Percentiles rank a stretch among this genome's conserved stretches.
phyloP scores from a whole-genome alignment of 1,139 yeast genomes.

The Taphrina confusa region DNA sequence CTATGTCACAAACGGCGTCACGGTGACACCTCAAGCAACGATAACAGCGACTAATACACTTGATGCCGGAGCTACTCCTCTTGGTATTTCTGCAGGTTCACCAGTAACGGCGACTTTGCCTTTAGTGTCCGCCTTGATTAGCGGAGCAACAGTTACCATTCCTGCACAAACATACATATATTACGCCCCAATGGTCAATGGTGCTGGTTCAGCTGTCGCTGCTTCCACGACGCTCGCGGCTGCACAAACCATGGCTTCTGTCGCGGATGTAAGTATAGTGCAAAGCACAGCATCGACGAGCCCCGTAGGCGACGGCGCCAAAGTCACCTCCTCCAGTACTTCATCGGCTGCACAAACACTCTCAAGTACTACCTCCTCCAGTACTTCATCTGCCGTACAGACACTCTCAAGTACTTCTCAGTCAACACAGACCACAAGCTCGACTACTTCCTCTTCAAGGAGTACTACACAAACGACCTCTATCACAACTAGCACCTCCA shows the following conservation, averaged over 20 bases:
- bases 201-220: not conserved
- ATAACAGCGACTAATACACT: slow-evolving; percentile 22
- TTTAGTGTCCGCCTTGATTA: slow-evolving; percentile 10
- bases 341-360: not conserved
- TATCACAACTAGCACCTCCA: not conserved
- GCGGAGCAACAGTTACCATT: slow-evolving; percentile 21
- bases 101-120: slow-evolving; percentile 29
- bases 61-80: slow-evolving; percentile 22
- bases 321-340: not conserved
- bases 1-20: slow-evolving; percentile 4
- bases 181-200: slow-evolving; percentile 25
- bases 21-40: slow-evolving; percentile 11
- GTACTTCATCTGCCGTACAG: not conserved
- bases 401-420: not conserved
- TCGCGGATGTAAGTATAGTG: not conserved
- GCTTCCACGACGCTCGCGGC: slow-evolving; percentile 13
- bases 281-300: not conserved
- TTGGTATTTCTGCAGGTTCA: slow-evolving; percentile 13
- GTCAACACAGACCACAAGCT: not conserved
- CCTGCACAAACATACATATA: slow-evolving; percentile 23
- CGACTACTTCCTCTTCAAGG: not conserved
- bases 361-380: not conserved
- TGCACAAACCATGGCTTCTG: slow-evolving; percentile 9
- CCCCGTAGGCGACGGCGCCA: not conserved
- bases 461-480: not conserved